Conservation (phyloP, 1,284 basidiomycete species). For the Heterobasidion occidentale region DNA sequence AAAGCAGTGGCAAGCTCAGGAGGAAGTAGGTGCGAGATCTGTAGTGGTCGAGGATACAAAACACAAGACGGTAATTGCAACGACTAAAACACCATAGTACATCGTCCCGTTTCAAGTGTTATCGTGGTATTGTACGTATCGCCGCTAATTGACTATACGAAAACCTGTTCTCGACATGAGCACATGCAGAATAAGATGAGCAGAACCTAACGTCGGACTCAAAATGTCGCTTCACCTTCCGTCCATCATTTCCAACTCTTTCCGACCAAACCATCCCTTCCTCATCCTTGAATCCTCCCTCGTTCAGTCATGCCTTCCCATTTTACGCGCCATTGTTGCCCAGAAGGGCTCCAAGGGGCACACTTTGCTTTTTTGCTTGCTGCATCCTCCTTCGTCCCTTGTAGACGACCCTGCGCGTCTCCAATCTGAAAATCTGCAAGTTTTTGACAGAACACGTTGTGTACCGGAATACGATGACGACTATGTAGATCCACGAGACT, state of each 20-base stretch:
- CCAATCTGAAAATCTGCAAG: conserved; percentile 22
- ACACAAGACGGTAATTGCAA: no score
- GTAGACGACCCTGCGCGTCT: conserved; percentile 16
- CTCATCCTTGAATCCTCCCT: conserved; percentile 59
- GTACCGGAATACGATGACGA: conserved; percentile 47
- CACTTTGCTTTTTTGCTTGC: conserved; percentile 49
- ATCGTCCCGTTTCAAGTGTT: background rate
- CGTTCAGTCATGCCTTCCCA: conserved; percentile 52
- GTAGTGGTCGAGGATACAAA: background rate
- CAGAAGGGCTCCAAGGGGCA: conserved; percentile 17
- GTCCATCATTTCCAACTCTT: conserved; percentile 27
- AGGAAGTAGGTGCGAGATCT: background rate
- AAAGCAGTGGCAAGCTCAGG: conserved; percentile 28
- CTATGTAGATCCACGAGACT: conserved; percentile 22
- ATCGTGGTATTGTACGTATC: background rate
- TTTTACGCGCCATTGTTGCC: conserved; percentile 38
- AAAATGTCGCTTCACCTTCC: conserved; percentile 27
- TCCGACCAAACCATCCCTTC: conserved; percentile 36
- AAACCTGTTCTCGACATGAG: no score
- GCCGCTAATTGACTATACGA: no score
- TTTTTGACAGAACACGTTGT: conserved; percentile 44
- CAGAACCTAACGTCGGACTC: background rate
- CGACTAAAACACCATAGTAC: background rate
- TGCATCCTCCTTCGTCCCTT: conserved; percentile 46
- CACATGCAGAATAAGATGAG: no score